phyloP scores from a whole-genome alignment of 169 alveolate species.

The Perkinsus olseni region DNA sequence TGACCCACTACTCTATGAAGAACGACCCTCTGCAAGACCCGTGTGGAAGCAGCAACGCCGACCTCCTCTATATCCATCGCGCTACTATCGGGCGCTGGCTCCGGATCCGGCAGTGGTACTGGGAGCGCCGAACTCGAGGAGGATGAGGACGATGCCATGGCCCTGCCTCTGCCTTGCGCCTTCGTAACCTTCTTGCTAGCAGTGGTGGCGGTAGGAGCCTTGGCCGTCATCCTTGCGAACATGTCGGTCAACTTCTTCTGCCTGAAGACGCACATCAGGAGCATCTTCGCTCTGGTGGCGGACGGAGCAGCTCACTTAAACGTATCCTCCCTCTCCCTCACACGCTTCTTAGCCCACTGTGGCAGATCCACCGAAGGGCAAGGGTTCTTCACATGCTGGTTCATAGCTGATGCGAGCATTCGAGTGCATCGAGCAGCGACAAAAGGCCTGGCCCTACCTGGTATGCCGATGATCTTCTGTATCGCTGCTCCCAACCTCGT shows the following conservation, averaged over 20 bases:
- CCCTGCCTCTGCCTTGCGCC: too few relatives aligned
- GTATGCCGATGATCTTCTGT: slow-evolving; percentile 75
- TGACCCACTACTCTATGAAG: too few relatives aligned
- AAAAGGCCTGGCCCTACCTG: slow-evolving; percentile 48
- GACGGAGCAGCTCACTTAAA: neutral
- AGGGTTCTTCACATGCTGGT: slow-evolving; percentile 70
- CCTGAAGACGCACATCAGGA: neutral
- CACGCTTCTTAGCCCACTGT: slow-evolving; percentile 53
- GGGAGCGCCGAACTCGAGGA: neutral
- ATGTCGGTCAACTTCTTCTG: neutral
- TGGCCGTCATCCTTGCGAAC: neutral
- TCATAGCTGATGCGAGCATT: slow-evolving; percentile 19
- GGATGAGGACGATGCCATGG: neutral
- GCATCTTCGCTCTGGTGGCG: neutral
- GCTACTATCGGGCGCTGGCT: neutral
- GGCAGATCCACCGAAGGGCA: slow-evolving; percentile 72
- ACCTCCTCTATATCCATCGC: neutral
- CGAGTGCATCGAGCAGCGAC: neutral
- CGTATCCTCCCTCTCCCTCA: neutral
- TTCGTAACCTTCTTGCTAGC: neutral
- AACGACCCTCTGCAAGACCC: too few relatives aligned
- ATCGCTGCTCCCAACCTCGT: slow-evolving; percentile 67
- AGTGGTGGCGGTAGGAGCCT: neutral
- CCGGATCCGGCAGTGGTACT: neutral
- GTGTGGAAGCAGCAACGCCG: too few relatives aligned